Base-by-base conservation (phyloP, 192 early-diverging fungal genomes). In the Pecoramyces ruminantium region DNA sequence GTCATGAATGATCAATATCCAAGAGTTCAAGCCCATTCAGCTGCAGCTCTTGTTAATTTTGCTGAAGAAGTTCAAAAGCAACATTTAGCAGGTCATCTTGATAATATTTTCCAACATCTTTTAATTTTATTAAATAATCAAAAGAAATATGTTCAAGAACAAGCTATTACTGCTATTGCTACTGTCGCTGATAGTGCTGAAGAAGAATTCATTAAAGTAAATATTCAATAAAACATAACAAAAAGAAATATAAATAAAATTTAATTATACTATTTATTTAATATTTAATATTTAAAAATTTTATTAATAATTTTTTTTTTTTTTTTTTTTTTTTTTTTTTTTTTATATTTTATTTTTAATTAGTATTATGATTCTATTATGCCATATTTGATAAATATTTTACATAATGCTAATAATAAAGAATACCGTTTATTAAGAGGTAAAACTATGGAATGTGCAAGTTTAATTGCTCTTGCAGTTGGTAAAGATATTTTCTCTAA, bases 41-140 rank as follows among this genome's bases (percentile, higher is more conserved):
- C 96, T 13, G 96, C 96, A 27, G 97, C 97, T 0, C 88, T 98
- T 86, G 97, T 99, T 83, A 99, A 99, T 88, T 97, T 99, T 86
- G 93, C 93, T 80, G 96, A 98, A 85, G 93, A 94, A 80, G 92
- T 93, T 28, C 88, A 93, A 38, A 94, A 96, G 87, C 85, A 91
- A 28, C 91, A 88, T 58, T 87, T 98, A 82, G 92, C 94, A 80
- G 95, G 95, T 29, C 97, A 95, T 85, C 86, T 99, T 82, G 94
- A 95, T 85, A 88, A 91, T 80, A 93, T 99, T 84, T 93, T 99
- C 82, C 89, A 93, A 83, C 92, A 91, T 58, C 91, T 98, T 79
- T 83, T 96, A 83, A 85, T 90, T 17, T 92, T 99, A 81, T 88
- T 99, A 79, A 92, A 92, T 85, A 93, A 92, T 28, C 86, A 87